Conservation (phyloP, 2,329 filamentous ascomycete species). For the Cladorrhinum sp. region DNA sequence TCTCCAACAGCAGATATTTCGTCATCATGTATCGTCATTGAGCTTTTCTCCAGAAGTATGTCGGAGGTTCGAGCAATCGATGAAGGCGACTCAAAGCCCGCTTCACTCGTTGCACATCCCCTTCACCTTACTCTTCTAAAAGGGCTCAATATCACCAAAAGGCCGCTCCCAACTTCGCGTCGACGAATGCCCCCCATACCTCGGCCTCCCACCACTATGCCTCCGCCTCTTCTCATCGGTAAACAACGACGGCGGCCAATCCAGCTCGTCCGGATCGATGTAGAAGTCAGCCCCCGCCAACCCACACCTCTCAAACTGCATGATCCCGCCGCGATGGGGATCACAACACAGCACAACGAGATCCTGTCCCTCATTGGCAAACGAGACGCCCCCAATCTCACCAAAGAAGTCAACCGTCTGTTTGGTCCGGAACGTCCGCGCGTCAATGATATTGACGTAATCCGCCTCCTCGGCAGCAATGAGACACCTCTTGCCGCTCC, state of each 20-base stretch:
- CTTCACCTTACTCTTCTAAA: slow-evolving; percentile 25
- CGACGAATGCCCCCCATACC: too few species aligned
- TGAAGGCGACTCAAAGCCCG: too few species aligned
- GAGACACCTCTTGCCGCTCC: slow-evolving; percentile 63
- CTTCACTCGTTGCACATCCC: too few species aligned
- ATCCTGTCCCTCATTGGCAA: slow-evolving; percentile 64
- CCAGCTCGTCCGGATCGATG: slow-evolving; percentile 16
- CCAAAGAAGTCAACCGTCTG: slow-evolving; percentile 74
- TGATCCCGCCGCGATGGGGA: slow-evolving; percentile 60
- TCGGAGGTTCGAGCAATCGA: too few species aligned
- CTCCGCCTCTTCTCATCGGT: slow-evolving; percentile 21
- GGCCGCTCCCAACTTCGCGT: too few species aligned
- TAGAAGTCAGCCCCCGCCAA: slow-evolving; percentile 10
- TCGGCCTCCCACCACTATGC: slow-evolving; percentile 18
- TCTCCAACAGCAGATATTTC: too few species aligned
- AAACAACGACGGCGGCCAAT: slow-evolving; percentile 29
- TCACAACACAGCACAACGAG: slow-evolving; percentile 69
- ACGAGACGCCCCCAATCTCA: slow-evolving; percentile 66
- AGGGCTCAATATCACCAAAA: slow-evolving; percentile 26
- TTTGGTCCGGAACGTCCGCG: slow-evolving; percentile 58
- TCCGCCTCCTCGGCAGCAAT: slow-evolving; percentile 75
- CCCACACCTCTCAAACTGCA: slow-evolving; percentile 55
- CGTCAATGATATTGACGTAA: slow-evolving; percentile 67
- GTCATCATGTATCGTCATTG: too few species aligned
- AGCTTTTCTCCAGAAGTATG: too few species aligned